phyloP scores from a whole-genome alignment of 306 rosid genomes.

The Malus asiatica region DNA sequence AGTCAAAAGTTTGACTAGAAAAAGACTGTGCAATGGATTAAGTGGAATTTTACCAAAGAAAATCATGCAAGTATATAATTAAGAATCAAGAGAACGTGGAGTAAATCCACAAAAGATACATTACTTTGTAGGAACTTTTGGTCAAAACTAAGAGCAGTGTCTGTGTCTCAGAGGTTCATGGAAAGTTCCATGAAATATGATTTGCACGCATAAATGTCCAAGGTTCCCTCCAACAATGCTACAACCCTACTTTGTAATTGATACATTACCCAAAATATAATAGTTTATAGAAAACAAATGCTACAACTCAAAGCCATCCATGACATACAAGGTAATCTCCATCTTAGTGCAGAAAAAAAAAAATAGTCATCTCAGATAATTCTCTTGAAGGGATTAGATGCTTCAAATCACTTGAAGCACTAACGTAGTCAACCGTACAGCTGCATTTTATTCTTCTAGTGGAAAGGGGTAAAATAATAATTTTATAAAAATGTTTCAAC shows the following conservation, averaged over 20 bases:
- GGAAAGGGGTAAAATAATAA: background rate
- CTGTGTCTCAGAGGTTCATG: background rate
- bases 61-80: background rate
- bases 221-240: background rate
- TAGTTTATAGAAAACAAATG: too few relatives aligned
- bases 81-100: background rate
- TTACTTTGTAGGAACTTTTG: background rate
- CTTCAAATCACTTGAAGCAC: background rate
- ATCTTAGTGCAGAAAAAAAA: background rate
- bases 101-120: background rate
- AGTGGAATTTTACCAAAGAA: background rate
- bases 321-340: background rate
- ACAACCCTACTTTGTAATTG: background rate
- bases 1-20: conserved; percentile 7
- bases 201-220: background rate
- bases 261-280: background rate
- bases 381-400: background rate
- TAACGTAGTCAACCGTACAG: background rate
- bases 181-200: background rate
- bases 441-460: background rate
- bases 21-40: background rate
- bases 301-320: background rate
- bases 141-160: background rate
- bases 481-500: too few relatives aligned
- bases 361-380: background rate